A percentile compares a stretch with the other conserved stretches of the same genome.
These are phyloP conservation scores for Cladosporium sp. DNA, from an alignment of 2,329 filamentous ascomycete genomes.

Conservation along the genomic window DNA sequence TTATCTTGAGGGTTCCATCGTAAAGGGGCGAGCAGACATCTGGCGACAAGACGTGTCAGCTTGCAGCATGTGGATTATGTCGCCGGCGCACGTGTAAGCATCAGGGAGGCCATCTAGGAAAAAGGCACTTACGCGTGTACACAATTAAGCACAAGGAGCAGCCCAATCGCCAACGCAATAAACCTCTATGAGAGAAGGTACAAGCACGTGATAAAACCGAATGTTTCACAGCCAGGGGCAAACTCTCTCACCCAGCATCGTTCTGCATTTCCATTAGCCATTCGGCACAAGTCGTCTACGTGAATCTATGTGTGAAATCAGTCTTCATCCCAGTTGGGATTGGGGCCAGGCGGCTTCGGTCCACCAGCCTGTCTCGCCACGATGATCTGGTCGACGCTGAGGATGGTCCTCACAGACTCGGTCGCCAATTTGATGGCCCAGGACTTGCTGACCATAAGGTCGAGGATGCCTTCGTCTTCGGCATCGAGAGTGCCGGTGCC, in stretches of 20 bases:
- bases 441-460: constrained; percentile 83
- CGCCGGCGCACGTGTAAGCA: no score
- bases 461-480: constrained; percentile 80
- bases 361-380: constrained; percentile 95
- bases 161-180: no score
- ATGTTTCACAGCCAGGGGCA: no score
- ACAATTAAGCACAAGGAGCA: no score
- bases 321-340: constrained; percentile 71
- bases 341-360: constrained; percentile 91
- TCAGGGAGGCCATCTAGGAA: no score
- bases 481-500: constrained; percentile 77
- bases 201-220: no score
- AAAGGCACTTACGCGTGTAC: no score
- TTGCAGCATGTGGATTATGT: no score
- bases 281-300: constrained; percentile 4
- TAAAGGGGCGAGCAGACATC: no score
- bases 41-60: no score
- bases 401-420: constrained; percentile 84
- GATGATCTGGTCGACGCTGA: constrained; percentile 98
- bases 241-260: background rate
- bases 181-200: no score
- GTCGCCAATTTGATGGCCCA: constrained; percentile 98
- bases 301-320: constrained; percentile 5
- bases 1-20: no score
- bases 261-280: constrained; percentile 9